A percentile compares a stretch with the other conserved stretches of the same genome.
Evolutionary conservation across 2,329 filamentous ascomycete species (phyloP).

Genomic region (Alternaria burnsii): DNA sequence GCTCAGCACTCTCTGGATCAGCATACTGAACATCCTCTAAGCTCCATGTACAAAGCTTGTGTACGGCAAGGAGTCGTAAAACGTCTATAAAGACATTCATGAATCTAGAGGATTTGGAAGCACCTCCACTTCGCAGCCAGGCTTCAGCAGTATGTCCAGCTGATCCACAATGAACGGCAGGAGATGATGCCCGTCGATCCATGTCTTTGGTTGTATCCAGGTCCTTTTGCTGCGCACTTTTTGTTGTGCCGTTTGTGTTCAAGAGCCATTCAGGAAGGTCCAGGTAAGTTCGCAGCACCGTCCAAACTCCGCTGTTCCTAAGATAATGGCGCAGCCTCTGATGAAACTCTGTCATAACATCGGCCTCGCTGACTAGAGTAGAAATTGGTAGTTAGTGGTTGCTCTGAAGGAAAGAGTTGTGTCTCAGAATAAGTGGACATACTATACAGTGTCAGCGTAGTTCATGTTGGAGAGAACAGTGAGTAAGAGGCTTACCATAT

Average conservation of each 20-base stretch:
- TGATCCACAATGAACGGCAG: constrained; percentile 48
- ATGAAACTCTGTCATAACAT: constrained; percentile 69
- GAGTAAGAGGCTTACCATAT: constrained; percentile 53
- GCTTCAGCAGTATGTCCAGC: constrained; percentile 53
- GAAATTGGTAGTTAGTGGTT: background rate
- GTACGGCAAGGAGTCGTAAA: constrained; percentile 78
- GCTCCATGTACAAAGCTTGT: constrained; percentile 88
- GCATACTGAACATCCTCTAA: constrained; percentile 92
- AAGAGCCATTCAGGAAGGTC: constrained; percentile 73
- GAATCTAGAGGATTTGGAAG: constrained; percentile 70
- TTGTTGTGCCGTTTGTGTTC: constrained; percentile 31
- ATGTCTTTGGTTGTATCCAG: constrained; percentile 23
- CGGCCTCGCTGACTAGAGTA: constrained; percentile 62
- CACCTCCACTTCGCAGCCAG: constrained; percentile 57
- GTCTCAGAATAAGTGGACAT: background rate
- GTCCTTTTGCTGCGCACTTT: constrained; percentile 39
- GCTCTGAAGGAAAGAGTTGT: background rate
- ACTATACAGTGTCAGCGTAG: background rate
- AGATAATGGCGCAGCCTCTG: constrained; percentile 64
- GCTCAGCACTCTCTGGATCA: constrained; percentile 84
- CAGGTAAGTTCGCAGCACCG: constrained; percentile 64
- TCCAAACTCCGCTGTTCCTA: constrained; percentile 63
- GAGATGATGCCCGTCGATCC: constrained; percentile 42
- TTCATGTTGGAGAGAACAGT: background rate
- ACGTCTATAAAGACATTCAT: constrained; percentile 91